Evolutionary conservation across 371 early-diverging fungal species (phyloP), one percentile per base, ranked within the genome.

Genomic region (Mucor irregularis): DNA sequence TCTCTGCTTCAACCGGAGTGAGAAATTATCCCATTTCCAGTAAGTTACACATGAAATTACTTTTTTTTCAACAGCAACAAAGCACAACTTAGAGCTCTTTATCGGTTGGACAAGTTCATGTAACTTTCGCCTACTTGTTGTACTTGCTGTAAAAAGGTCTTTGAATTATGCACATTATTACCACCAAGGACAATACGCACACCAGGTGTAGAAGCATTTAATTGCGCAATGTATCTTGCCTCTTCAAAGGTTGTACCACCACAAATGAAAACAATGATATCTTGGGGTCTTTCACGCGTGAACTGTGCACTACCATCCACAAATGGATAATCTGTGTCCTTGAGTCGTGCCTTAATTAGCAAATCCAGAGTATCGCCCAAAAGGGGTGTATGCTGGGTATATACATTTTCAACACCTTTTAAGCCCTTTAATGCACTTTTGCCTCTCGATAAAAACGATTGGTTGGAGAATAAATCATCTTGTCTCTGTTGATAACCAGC

Each of bases 341-440:
- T 87, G n/a, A 93, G 72, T 39, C 84, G 83, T 13, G 93, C 93
- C 62, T 94, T 94, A 42, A 91, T 68, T 42, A 93, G 56, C 33
- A 81, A 71, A 55, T 93, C 89, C 22, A 98, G 39, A 25, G 86
- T 90, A 29, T 88, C 86, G 0, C 83, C 86, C 39, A 97, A 56
- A 7, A 84, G 82, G 8, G 98, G 96, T n/a, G 82, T 82, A 66
- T 98, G 98, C 63, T 96, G 96, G 9, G 97, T 97, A 69, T 96
- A 98, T 10, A 98, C 97, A 61, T 97, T 97, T 55, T 97, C 98
- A n/a, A 94, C 95, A 3, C 97, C 99, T 73, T 92, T 91, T 30
- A 94, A 66, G 14, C 95, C 95, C 53, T 91, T 92, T 51, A 95
- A 81, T 7, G 89, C 90, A 47, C 83, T 89, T 60, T 86, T 86